Base-by-base conservation (phyloP, 2,329 filamentous ascomycete species). In the Penicillium verrucosum region DNA sequence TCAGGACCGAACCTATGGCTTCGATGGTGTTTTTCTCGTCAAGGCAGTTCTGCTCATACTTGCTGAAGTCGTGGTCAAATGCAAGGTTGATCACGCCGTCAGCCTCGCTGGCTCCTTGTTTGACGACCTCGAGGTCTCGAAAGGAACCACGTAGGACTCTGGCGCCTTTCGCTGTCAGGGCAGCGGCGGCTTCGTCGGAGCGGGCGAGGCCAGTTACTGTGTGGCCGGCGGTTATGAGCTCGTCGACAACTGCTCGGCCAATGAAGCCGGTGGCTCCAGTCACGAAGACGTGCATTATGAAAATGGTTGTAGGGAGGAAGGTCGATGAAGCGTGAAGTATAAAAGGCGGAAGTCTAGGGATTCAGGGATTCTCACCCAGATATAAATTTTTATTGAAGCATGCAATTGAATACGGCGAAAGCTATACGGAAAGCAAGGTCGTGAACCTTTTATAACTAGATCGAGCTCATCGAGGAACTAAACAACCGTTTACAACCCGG, bases 241-340 rank as follows among this genome's bases (percentile, higher is more conserved):
- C 73, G 48, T 74, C 55, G 23, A 74, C 69, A 14, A 78, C 68
- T 7, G 71, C 68, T 21, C 65, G 62, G 60, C 78, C 78, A 53
- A 80, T 69, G 56, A 75, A 78, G 61, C 78, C 77, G 7, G 76
- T 73, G 5, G 76, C 71, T 40, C 78, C 78, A 7, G 78, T 80
- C 8, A 63, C 59, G 25, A 65, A 65, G 16, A 63, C 54, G 18
- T 54, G 62, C 61, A 65, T 65, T 4, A 43, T 57, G 47, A 25
- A 3, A 43, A 38, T 41, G 16, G 4, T 10, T 34, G 10, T 27
- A 11, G 7, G 11, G 21, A 25, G 14, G 27, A 10, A 21, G n/a
- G 5, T 5, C 16, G 18, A 44, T 9, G 41, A 44, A 34, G 4
- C 11, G 16, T 27, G 14, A 36, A 21, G 40, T 21, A 12, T 25